Evolutionary conservation across 208 protist species (phyloP), one percentile per base, ranked within the genome.

Genomic region (Acanthamoeba healyi): DNA sequence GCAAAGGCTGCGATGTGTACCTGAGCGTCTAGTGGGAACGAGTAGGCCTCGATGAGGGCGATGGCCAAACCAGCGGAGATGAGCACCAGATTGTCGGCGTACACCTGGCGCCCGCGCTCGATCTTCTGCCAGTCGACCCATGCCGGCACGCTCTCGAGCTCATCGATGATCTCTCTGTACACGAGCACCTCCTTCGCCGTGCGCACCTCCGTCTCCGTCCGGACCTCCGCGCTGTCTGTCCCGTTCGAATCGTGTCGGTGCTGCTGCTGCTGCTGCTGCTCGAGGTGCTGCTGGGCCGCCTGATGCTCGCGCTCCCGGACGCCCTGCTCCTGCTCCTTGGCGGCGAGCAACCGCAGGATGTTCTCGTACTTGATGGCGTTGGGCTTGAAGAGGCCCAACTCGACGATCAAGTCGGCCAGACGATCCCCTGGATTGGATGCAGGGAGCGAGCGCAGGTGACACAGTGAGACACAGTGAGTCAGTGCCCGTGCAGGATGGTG

Each of bases 21-120:
- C 67, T 77, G 67, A 4, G 67, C 67, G 67, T 77, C 67, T 32
- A 77, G 40, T 32, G 67, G 67, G 24, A 77, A 77, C 0, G 67
- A 77, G 67, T 77, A 77, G 38, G 67, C 67, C 34, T 77, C 67
- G 67, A 77, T 77, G 34, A 77, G 67, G 19, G 67, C 67, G 67
- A 77, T 42, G 38, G 67, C 67, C 67, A 77, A 22, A 7, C 67
- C 67, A 36, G 67, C 67, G 67, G 15, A 44, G 67, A 77, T 77
- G 67, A 77, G 67, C 34, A 77, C 67, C 36, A 77, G 67, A n/a
- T 77, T 32, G 67, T 77, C 67, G 12, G 34, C 2, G 36, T 77
- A 77, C 6, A 77, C 34, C 38, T 77, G 67, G 19, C 67, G 67
- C 10, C 67, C 67, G 1, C 67, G 67, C 67, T 77, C 67, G 29